phyloP scores from a whole-genome alignment of 768 basidiomycete species.

The Lactifluus rugatus region DNA sequence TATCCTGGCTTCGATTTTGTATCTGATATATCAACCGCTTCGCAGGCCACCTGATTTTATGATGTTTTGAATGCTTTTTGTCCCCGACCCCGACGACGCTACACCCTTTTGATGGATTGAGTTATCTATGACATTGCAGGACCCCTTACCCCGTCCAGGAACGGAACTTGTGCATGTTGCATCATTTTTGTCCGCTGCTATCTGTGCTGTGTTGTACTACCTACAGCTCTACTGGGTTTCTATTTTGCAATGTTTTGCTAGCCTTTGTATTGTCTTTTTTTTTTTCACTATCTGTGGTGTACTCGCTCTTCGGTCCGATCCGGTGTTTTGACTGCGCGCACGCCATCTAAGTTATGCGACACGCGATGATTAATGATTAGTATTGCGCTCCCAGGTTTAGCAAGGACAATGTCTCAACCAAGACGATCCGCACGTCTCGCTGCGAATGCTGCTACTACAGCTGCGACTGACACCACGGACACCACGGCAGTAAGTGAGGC shows the following conservation, averaged over 20 bases:
- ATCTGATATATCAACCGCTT: background rate
- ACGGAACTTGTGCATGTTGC: conserved; percentile 15
- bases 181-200: conserved; percentile 13
- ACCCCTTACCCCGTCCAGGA: conserved; percentile 11
- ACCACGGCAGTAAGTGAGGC: background rate
- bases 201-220: conserved; percentile 19
- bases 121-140: conserved; percentile 17
- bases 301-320: background rate
- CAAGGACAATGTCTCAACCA: conserved; percentile 15
- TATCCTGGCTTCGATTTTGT: background rate
- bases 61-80: conserved; percentile 9
- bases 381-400: background rate
- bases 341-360: conserved; percentile 1
- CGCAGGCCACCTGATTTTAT: conserved; percentile 11
- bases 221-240: conserved; percentile 17
- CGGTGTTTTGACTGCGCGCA: background rate
- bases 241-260: conserved; percentile 15
- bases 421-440: conserved; percentile 19
- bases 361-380: conserved; percentile 8
- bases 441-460: conserved; percentile 1
- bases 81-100: background rate
- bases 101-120: background rate
- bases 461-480: background rate
- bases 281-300: conserved; percentile 5
- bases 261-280: conserved; percentile 9